phyloP scores from a whole-genome alignment of 2,329 filamentous ascomycete species.

The Sporothrix protearum region DNA sequence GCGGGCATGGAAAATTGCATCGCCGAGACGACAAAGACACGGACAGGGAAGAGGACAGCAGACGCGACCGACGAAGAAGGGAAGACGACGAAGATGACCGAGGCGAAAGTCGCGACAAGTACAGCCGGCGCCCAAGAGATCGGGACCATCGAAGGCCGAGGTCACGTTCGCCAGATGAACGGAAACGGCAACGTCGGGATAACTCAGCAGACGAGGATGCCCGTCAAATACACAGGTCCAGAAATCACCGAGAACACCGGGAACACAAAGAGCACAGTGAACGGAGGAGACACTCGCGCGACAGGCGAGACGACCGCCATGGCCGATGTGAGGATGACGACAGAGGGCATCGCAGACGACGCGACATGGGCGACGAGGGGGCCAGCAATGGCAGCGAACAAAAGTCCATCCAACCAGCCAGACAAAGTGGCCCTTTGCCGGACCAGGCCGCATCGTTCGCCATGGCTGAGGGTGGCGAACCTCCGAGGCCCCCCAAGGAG shows the following conservation, averaged over 20 bases:
- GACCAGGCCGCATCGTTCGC: slow-evolving; percentile 60
- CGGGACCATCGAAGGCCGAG: slow-evolving; percentile 16
- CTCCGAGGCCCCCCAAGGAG: slow-evolving; percentile 60
- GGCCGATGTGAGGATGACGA: background rate
- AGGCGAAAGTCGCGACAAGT: slow-evolving; percentile 16
- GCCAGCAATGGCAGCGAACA: background rate
- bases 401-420: slow-evolving; percentile 26
- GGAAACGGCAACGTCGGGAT: slow-evolving; percentile 5
- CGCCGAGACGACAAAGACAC: slow-evolving; percentile 27
- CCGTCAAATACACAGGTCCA: background rate
- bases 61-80: slow-evolving; percentile 29
- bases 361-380: background rate
- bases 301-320: background rate
- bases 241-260: background rate
- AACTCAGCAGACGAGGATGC: background rate
- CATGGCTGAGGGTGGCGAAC: slow-evolving; percentile 43
- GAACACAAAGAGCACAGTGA: background rate
- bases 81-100: slow-evolving; percentile 3
- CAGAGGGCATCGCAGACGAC: background rate
- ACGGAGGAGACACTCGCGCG: slow-evolving; percentile 4
- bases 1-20: background rate
- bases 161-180: slow-evolving; percentile 16
- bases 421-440: slow-evolving; percentile 51
- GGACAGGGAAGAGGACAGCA: slow-evolving; percentile 22
- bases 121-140: slow-evolving; percentile 21